These are phyloP conservation scores for Tylopilus sp. DNA, from an alignment of 768 basidiomycete species.

Conservation along the genomic window DNA sequence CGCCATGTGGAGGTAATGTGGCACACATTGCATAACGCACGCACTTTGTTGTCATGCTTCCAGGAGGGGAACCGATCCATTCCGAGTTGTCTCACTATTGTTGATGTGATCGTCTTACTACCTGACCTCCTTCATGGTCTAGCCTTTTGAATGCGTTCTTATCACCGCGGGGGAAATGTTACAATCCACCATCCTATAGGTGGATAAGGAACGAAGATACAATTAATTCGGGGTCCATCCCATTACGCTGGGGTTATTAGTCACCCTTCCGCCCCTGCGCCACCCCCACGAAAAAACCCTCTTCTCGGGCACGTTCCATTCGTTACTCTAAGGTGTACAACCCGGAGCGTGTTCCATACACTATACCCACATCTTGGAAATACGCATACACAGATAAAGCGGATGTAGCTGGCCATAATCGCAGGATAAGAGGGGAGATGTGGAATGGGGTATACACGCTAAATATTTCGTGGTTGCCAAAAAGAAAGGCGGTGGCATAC, in stretches of 20 bases:
- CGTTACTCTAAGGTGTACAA: slow-evolving; percentile 12
- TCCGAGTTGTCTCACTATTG: too few relatives aligned
- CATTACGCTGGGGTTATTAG: slow-evolving; percentile 5
- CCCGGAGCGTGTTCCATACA: slow-evolving; percentile 1
- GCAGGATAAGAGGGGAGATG: neutral
- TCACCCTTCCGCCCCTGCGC: too few relatives aligned
- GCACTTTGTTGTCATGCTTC: too few relatives aligned
- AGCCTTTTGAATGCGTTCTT: neutral
- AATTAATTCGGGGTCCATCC: slow-evolving; percentile 7
- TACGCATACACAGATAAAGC: slow-evolving; percentile 15
- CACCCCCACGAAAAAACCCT: neutral
- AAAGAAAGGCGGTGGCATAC: neutral
- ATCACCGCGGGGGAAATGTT: slow-evolving; percentile 1
- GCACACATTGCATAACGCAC: too few relatives aligned
- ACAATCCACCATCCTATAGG: neutral
- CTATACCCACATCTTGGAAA: slow-evolving; percentile 6
- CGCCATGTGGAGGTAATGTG: too few relatives aligned
- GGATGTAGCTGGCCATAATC: slow-evolving; percentile 14
- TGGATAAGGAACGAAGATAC: neutral
- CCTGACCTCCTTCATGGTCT: too few relatives aligned
- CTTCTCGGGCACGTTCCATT: slow-evolving; percentile 10
- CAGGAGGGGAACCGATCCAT: too few relatives aligned
- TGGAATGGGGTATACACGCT: slow-evolving; percentile 8
- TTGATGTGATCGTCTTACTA: too few relatives aligned
- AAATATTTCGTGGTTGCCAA: slow-evolving; percentile 5